Base-by-base conservation (phyloP, 495 filamentous ascomycete species). In the Podospora pseudopauciseta region DNA sequence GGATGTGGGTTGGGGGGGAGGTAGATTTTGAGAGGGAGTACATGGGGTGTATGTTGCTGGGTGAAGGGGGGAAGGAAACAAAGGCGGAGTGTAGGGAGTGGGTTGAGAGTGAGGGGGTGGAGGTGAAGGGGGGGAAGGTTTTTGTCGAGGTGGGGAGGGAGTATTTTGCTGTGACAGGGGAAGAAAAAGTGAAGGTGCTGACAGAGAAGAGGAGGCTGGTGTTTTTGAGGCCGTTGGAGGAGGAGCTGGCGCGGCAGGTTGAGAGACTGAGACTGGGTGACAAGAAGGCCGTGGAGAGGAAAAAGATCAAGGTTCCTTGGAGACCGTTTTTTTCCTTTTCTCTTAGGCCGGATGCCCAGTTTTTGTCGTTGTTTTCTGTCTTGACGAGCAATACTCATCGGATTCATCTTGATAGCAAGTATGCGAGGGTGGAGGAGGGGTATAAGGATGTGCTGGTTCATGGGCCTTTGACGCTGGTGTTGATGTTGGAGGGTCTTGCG, bases 341-440 rank as follows among this genome's bases (percentile, higher is more conserved):
- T 1, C 79, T 96, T 18, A 80, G 73, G 0, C 91, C 92, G 0
- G 88, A 87, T 18, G 79, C 84, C 4, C 79, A 84, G 26, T 82
- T 96, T 0, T 85, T 97, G 32, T 94, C 93, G 78, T 87, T 91
- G n/a, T 96, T 90, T 79, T 92, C 88, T 32, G 91, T 91, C 0
- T 84, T 97, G 19, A 92, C 89, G 5, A 92, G 90, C 84, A 97
- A 97, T 76, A 90, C 92, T 5, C 93, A 96, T 74, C 80, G 83
- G 5, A 96, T 96, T 66, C 93, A 97, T 72, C 83, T 95, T n/a
- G 91, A 96, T 75, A 85, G 82, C 4, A 66, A 80, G 18, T 96
- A 92, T 78, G 87, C 88, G 23, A 84, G 84, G 20, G 80, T 86
- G 32, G 78, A 86, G 2, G 94, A 98, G 77, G 91, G 90, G 7